These are phyloP conservation scores for Allium sativum DNA, from an alignment of 106 monocot species.

Conservation along the genomic window DNA sequence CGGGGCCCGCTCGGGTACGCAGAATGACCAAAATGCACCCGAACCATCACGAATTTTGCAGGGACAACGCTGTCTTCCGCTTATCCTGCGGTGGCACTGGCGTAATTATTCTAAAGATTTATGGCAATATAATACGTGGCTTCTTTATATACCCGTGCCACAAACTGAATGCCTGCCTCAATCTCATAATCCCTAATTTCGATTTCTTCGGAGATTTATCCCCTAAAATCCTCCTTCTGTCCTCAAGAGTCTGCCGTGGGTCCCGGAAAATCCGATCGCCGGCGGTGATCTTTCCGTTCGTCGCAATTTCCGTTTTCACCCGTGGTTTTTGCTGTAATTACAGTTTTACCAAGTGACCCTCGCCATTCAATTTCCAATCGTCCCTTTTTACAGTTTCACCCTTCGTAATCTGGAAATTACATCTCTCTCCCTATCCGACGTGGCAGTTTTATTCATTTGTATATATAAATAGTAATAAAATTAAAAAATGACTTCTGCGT, in stretches of 20 bases:
- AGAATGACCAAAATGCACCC: not conserved
- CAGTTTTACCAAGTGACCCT: not conserved
- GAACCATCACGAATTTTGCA: not conserved
- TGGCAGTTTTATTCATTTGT: not conserved
- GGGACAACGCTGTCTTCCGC: not conserved
- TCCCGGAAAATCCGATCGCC: not conserved
- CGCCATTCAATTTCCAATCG: too few relatives aligned
- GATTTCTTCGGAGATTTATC: not conserved
- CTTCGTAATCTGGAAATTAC: not conserved
- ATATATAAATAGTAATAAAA: too few relatives aligned
- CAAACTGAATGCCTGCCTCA: not conserved
- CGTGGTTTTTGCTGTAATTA: not conserved
- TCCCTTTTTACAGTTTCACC: not conserved
- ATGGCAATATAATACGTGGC: not conserved
- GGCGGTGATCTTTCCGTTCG: not conserved
- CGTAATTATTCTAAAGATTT: not conserved
- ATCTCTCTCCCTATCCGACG: not conserved
- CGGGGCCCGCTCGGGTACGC: not conserved
- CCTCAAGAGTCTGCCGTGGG: not conserved
- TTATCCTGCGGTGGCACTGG: not conserved
- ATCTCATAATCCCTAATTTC: not conserved
- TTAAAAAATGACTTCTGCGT: not conserved
- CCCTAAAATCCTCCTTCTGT: not conserved
- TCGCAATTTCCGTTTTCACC: not conserved
- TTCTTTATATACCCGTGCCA: not conserved